Evolutionary conservation across 2,329 filamentous ascomycete species (phyloP), one percentile per base, ranked within the genome.

Genomic region (Dryadomyces quercivorus): DNA sequence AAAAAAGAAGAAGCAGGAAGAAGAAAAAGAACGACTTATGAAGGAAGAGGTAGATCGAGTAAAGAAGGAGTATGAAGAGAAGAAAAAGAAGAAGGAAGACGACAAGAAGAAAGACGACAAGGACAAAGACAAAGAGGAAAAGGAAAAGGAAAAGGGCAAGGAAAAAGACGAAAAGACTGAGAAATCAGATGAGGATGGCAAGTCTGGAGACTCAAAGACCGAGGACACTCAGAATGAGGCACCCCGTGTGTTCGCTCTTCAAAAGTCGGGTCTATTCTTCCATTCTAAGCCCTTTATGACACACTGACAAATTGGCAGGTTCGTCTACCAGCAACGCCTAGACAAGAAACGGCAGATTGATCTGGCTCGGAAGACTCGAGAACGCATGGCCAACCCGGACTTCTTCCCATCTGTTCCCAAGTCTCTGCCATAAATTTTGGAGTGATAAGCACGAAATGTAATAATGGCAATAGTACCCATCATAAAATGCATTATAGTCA

Each of bases 371-470:
- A 77, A 86, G 52, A 93, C 92, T 63, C 81, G 84, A 46, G 88
- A 96, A 66, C 80, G 89, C 46, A 68, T 94, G 57, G 84, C 81
- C 59, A 86, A 90, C 64, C 87, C 89, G 1, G 80, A 77, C 21
- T 80, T 86, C 56, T 97, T 97, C 63, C 92, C 92, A 1, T 85
- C 86, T 46, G 89, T 93, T 1, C 92, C 92, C 1, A 86, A 80
- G 53, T 78, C 78, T 42, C 63, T 72, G 12, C 77, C 76, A 0
- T 68, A 53, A 18, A 10, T 34, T 13, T 20, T 36, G 26, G 26
- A 31, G 26, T 31, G 4, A 31, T 31, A 31, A 5, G 26, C 4
- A 31, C 4, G 4, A 8, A 5, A 31, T 31, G 26, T 31, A 31
- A 31, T 31, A 31, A 31, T 8, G 26, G 26, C 4, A 31, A 8